Evolutionary conservation across 164 flowering plant species (phyloP), one percentile per base, ranked within the genome.

Genomic region (Magnolia changhungtana): DNA sequence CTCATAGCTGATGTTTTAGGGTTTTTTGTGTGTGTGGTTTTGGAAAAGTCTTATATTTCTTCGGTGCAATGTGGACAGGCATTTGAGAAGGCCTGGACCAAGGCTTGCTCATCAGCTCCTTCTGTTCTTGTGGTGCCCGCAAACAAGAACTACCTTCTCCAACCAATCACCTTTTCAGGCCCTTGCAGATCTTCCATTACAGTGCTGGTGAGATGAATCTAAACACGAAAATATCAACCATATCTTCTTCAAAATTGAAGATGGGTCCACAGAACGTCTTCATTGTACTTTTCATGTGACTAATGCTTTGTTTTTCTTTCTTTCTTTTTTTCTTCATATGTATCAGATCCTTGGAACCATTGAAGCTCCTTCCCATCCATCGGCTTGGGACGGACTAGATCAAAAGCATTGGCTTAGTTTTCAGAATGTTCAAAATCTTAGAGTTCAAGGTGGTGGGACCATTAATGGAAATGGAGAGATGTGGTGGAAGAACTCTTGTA

Each of bases 341-440:
- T 76, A 21, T 51, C 75, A 94, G 97, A 89, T 95, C 27, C 69
- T 59, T 68, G 99, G 98, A 74, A 88, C 85, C 29, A 77, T 93
- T 8, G 77, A 78, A 67, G 99, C 99, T 63, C 88, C 96, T 0
- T 67, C 72, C 9, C 55, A 89, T 68, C 78, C 58, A 63, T 82
- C 87, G 0, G 95, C 87, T 80, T 95, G 80, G 80, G n/a, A 88
- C 77, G 61, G 79, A 13, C 49, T 82, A 58, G 87, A 85, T 63
- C 27, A 51, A 4, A 80, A 76, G 52, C 91, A 86, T 72, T 89
- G 91, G 93, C 61, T 90, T 37, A 31, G 69, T 14, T 87, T 90
- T 31, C 71, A 80, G 3, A 76, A 81, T 14, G 50, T 88, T 67
- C 7, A 76, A 29, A 79, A 81, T 78, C 75, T 87, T 31, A 69